Evolutionary conservation across 352 stramenopile species (phyloP), one percentile per base, ranked within the genome.

Genomic region (Phytopythium mirpurense): DNA sequence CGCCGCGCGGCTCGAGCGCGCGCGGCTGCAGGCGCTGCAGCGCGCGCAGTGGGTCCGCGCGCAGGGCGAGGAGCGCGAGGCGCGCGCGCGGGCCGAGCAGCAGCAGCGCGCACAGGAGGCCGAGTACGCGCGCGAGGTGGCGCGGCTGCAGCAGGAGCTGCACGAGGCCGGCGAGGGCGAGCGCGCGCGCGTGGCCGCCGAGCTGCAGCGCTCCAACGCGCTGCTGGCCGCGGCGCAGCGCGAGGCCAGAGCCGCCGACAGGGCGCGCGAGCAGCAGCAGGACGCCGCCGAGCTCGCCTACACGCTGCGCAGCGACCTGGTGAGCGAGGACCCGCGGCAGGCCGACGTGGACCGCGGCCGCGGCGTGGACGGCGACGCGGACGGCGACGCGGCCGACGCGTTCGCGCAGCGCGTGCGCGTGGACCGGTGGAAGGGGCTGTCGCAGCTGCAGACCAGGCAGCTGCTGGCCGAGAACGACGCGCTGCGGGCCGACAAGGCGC

Each of bases 361-460:
- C 24, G 44, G n/a, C 29, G 29, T 9, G 29, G 29, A 32, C 29
- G 29, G 5, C 5, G 29, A 32, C 29, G 29, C 29, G 29, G 29
- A 9, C 29, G 9, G 9, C 29, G 29, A 32, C 29, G 68, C 69
- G 8, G 66, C 59, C 16, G 59, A 68, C 15, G 41, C 70, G 1
- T 46, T 79, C 9, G 68, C 78, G 15, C 73, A 79, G 18, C 76
- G 81, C 8, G 78, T 92, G 23, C 78, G 81, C 32, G 76, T 91
- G 8, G 81, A 92, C 61, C 78, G 88, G 54, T 92, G 78, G 78
- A 92, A 92, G 53, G 81, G 81, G 0, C 72, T 90, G 24, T 89
- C 77, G 2, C 59, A 36, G n/a, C 59, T 76, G n/a, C 70, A 90
- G 58, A 87, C 74, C 1, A 72, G 66, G 40, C 61, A 57, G 23